Base-by-base conservation (phyloP, 2,329 filamentous ascomycete genomes). In the Xylaria sp. region DNA sequence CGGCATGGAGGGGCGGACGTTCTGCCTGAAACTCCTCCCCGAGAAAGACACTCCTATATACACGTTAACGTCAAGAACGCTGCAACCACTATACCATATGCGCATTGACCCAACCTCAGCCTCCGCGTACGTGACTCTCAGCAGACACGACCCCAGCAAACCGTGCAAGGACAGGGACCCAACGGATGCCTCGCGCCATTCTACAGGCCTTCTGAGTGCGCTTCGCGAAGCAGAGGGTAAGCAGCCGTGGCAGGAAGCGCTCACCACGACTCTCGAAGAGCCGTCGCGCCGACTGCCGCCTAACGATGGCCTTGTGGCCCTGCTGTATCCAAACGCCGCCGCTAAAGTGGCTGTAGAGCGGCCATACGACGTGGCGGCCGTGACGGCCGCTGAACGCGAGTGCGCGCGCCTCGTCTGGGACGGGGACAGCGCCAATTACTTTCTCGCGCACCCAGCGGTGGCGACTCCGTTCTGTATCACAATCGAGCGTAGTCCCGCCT, bases 381-480 rank as follows among this genome's bases (percentile, higher is more conserved):
- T 88, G 3, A 81, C 82, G 61, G 84, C 88, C 35, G 89, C 89
- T 0, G 87, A 90, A 72, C 82, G 84, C 33, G 89, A 92, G 76
- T 88, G 86, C 68, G 90, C 87, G 23, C 83, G 88, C 2, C 83
- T 94, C 2, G 86, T 91, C n/a, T 92, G 89, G 85, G 87, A 89
- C 70, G 83, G 85, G 31, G 87, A 89, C 70, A 83, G 79, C 60
- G 74, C 77, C 5, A 83, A 78, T 68, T 83, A 88, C 74, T 89
- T 86, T 73, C 79, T 89, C n/a, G 85, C 84, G 28, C 87, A 89
- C 72, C 86, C 86, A 2, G 84, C 86, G 0, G 79, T 89, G 17
- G 83, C 84, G n/a, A 83, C 84, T 43, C 87, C 87, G 0, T 89
- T 89, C 72, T 83, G 84, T 73, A 79, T 89, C 37, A 82, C 84